phyloP scores from a whole-genome alignment of 331 rosid species.

The Quercus phellos region DNA sequence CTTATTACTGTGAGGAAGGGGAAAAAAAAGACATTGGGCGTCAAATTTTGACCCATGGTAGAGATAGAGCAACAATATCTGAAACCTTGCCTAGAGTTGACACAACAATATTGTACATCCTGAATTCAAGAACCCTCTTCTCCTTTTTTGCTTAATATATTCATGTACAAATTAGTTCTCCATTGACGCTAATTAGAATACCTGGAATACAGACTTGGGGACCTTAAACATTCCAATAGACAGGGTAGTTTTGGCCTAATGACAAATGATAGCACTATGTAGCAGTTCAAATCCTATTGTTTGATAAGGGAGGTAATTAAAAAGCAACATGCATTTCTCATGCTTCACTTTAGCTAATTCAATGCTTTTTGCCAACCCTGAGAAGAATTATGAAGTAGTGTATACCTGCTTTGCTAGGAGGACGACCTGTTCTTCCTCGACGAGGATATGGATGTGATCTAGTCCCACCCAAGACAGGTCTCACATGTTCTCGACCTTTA shows the following conservation, averaged over 20 bases:
- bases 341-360: no score
- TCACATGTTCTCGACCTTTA: slow-evolving; percentile 30
- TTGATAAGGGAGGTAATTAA: background rate
- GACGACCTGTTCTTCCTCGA: slow-evolving; percentile 48
- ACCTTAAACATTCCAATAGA: no score
- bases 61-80: background rate
- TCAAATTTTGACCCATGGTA: background rate
- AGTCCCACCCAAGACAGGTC: slow-evolving; percentile 52
- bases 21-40: background rate
- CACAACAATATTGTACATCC: background rate
- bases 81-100: background rate
- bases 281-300: no score
- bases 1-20: no score
- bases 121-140: background rate
- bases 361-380: no score
- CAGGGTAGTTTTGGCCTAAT: no score
- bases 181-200: background rate
- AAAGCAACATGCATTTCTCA: no score
- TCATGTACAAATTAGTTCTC: background rate
- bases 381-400: no score
- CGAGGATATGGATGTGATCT: slow-evolving; percentile 65
- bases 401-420: slow-evolving; percentile 35
- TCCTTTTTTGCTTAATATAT: background rate
- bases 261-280: no score
- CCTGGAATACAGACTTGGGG: no score